Conservation (phyloP, 129 eudicot genomes). For the Heracleum sosnowskyi region DNA sequence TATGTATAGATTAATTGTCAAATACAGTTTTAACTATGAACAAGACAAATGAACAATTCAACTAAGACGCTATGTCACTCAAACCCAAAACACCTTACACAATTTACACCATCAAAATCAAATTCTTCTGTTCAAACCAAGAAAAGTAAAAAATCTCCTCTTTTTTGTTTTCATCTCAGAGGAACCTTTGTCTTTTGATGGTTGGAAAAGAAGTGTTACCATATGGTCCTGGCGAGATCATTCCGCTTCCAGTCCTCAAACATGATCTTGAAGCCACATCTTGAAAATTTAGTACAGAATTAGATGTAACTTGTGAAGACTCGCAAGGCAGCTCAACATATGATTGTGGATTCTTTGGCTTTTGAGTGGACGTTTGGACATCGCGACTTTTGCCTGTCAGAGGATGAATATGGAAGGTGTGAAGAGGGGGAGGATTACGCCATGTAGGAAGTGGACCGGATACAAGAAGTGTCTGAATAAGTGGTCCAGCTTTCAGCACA, state of each 20-base stretch:
- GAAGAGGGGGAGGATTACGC: slow-evolving; percentile 48
- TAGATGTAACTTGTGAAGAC: slow-evolving; percentile 29
- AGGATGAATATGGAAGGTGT: slow-evolving; percentile 34
- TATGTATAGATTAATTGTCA: background rate
- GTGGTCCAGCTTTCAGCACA: slow-evolving; percentile 53
- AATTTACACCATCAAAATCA: slow-evolving; percentile 37
- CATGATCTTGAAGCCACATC: slow-evolving; percentile 21
- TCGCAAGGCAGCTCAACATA: slow-evolving; percentile 31
- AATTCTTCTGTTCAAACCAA: slow-evolving; percentile 31
- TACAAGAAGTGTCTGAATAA: slow-evolving; percentile 43
- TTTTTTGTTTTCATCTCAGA: slow-evolving; percentile 12
- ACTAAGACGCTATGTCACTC: slow-evolving; percentile 19
- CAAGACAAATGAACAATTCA: slow-evolving; percentile 3
- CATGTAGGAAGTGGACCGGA: slow-evolving; percentile 48
- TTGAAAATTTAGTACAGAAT: slow-evolving; percentile 26
- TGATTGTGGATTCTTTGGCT: slow-evolving; percentile 19
- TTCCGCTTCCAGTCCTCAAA: slow-evolving; percentile 16
- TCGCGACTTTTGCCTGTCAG: slow-evolving; percentile 21
- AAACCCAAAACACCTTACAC: slow-evolving; percentile 26
- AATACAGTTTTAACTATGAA: background rate
- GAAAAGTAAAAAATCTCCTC: background rate
- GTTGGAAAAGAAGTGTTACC: slow-evolving; percentile 15
- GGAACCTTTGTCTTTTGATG: slow-evolving; percentile 52
- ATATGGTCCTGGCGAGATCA: slow-evolving; percentile 12
- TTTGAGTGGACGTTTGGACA: slow-evolving; percentile 6